Conservation (phyloP, 1,284 basidiomycete genomes). For the Puccinia coronata region DNA sequence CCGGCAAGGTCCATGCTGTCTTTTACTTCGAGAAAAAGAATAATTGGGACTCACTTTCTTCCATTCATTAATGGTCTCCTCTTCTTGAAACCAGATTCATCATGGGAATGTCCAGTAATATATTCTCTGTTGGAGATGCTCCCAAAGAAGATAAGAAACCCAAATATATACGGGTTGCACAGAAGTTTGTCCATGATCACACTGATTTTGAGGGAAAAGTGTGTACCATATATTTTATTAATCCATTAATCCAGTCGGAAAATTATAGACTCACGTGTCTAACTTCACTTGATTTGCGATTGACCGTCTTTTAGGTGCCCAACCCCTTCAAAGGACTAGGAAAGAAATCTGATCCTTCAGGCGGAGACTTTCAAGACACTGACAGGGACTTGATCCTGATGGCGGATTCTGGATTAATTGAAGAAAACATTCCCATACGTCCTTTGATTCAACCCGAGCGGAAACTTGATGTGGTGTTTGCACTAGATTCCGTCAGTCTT, state of each 20-base stretch:
- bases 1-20: too few species aligned
- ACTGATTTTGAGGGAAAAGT: constrained; percentile 46
- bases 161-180: background rate
- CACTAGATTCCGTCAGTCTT: constrained; percentile 42
- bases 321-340: constrained; percentile 44
- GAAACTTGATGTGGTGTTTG: constrained; percentile 39
- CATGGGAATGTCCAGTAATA: constrained; percentile 46
- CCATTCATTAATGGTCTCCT: background rate
- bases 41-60: background rate
- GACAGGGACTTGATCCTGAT: constrained; percentile 38
- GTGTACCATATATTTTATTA: background rate
- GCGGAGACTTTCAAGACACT: constrained; percentile 22
- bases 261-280: too few species aligned
- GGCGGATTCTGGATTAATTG: constrained; percentile 37
- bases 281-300: too few species aligned
- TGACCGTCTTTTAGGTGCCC: constrained; percentile 42
- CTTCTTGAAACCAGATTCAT: constrained; percentile 21
- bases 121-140: constrained; percentile 24
- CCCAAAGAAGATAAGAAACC: constrained; percentile 19
- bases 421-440: constrained; percentile 45
- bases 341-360: background rate
- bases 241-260: background rate
- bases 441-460: constrained; percentile 46
- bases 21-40: too few species aligned
- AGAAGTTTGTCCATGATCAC: constrained; percentile 8